Evolutionary conservation across 306 rosid genomes (phyloP).

Genomic region (Glycine latifolia): DNA sequence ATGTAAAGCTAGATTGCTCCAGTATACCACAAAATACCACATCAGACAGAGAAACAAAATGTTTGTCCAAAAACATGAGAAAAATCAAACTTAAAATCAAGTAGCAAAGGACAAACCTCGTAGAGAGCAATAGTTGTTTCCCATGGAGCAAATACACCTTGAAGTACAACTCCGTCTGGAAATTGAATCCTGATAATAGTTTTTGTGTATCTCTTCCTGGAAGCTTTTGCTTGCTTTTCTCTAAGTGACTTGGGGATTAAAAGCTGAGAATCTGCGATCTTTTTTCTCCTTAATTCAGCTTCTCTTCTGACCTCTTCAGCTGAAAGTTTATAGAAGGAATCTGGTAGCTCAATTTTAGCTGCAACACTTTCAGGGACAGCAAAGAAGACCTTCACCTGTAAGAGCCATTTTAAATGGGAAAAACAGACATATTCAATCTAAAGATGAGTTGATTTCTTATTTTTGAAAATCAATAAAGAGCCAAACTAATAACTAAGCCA

Average conservation of each 20-base stretch:
- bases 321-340: slow-evolving; percentile 81
- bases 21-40: slow-evolving; percentile 10
- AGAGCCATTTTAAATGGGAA: slow-evolving; percentile 24
- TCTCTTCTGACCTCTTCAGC: slow-evolving; percentile 84
- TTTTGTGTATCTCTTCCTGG: slow-evolving; percentile 68
- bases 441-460: background rate
- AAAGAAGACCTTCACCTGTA: slow-evolving; percentile 88
- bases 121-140: slow-evolving; percentile 81
- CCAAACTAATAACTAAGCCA: slow-evolving; percentile 29
- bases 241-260: slow-evolving; percentile 80
- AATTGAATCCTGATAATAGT: slow-evolving; percentile 84
- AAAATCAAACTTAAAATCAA: background rate
- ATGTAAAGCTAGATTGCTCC: slow-evolving; percentile 25
- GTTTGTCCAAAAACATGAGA: too few species aligned
- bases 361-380: slow-evolving; percentile 89
- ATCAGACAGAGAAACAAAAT: background rate
- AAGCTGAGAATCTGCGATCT: slow-evolving; percentile 91
- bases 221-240: slow-evolving; percentile 93
- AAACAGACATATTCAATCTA: slow-evolving; percentile 25
- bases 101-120: slow-evolving; percentile 66
- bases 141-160: slow-evolving; percentile 82
- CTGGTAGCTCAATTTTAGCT: slow-evolving; percentile 86
- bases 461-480: slow-evolving; percentile 12
- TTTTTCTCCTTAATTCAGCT: slow-evolving; percentile 85
- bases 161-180: slow-evolving; percentile 96